phyloP scores from a whole-genome alignment of 345 rosid genomes.

The Linum usitatissimum region DNA sequence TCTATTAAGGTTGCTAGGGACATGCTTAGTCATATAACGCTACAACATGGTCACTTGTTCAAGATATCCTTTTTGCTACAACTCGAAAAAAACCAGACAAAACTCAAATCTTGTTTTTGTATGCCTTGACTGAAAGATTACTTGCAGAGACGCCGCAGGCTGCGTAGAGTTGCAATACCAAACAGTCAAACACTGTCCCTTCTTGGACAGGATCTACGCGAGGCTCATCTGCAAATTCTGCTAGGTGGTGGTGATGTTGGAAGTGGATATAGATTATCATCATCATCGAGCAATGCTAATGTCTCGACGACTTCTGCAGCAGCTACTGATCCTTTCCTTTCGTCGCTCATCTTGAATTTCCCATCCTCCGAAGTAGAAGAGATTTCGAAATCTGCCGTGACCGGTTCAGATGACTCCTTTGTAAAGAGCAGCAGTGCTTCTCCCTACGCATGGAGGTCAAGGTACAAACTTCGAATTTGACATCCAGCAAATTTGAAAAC shows the following conservation, averaged over 20 bases:
- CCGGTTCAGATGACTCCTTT: conserved; percentile 22
- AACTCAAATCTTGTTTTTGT: neutral
- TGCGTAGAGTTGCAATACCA: conserved; percentile 49
- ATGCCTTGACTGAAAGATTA: conserved; percentile 36
- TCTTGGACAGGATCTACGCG: conserved; percentile 52
- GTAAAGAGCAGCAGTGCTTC: conserved; percentile 21
- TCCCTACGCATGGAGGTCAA: conserved; percentile 42
- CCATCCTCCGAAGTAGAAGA: conserved; percentile 44
- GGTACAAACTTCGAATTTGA: conserved; percentile 20
- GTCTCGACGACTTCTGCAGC: conserved; percentile 22
- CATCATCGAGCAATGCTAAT: conserved; percentile 28
- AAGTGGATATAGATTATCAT: conserved; percentile 25
- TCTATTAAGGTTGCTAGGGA: conserved; percentile 38
- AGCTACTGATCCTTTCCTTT: conserved; percentile 44
- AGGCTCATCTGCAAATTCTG: conserved; percentile 55
- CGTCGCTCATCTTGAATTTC: conserved; percentile 44
- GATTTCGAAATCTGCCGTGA: conserved; percentile 34
- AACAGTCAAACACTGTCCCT: conserved; percentile 44
- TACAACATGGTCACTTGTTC: conserved; percentile 48
- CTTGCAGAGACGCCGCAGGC: conserved; percentile 53
- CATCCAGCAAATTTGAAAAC: too few relatives aligned
- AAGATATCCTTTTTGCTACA: conserved; percentile 37
- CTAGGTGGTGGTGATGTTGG: conserved; percentile 28
- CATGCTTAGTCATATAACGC: conserved; percentile 41
- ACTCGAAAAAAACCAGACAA: too few relatives aligned